Base-by-base conservation (phyloP, 441 rosid genomes). In the Populus trichocarpa region DNA sequence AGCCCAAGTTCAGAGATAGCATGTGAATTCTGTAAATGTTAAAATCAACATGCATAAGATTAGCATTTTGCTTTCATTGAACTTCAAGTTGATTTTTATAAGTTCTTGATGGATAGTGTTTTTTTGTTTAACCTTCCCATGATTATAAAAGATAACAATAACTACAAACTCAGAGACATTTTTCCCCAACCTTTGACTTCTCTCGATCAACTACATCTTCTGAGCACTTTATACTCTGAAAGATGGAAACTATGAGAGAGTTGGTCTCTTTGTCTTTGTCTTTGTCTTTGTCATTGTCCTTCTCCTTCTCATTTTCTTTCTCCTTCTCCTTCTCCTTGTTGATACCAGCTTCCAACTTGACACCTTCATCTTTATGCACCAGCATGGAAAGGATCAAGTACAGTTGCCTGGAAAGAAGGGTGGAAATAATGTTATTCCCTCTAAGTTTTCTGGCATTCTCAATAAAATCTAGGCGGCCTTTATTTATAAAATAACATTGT, bases 1-100 rank as follows among this genome's bases (percentile, higher is more conserved):
- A 97, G 82, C 81, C 99, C 99, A 79, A 97, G 91, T 82, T 92
- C 99, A 87, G 92, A 91, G 76, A 97, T 85, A 77, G 97, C 99
- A 83, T 90, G 90, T 23, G 97, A 95, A 80, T 89, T 97, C 99
- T 97, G 98, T 73, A 64, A 82, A 82, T 72, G 69, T 25, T 76
- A 80, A 84, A 69, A 63, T 68, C 76, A 63, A 77, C 38, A 72
- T 3, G 57, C 11, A 81, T 81, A 74, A 86, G 83, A 42, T 79
- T 28, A 70, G 64, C 33, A 30, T 67, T 79, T 6, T 25, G 4
- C 65, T 61, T 64, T 67, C 71, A 57, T 12, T 77, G 20, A 59
- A 25, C 16, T 53, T 33, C 22, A 20, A 26, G 42, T 59, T 4
- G 20, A n/a, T 69, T 69, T 36, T 40, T 36, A 8, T 12, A 36